Percentiles rank a stretch among this genome's conserved stretches.
These are phyloP conservation scores for Calendula officinalis DNA, from an alignment of 129 eudicot genomes.

Conservation along the genomic window DNA sequence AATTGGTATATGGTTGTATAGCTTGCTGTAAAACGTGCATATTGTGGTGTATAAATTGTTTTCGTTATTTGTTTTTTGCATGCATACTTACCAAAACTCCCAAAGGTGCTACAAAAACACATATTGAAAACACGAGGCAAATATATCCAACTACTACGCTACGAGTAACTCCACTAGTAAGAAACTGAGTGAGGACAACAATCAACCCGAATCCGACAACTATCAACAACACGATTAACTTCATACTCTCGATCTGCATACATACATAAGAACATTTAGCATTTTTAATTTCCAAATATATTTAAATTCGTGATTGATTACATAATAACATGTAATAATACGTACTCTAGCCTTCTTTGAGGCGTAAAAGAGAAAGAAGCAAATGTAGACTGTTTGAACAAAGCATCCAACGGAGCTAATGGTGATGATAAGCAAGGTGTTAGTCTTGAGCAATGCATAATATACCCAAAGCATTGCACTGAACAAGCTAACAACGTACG, in stretches of 20 bases:
- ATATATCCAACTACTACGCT: slow-evolving; percentile 37
- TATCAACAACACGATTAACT: slow-evolving; percentile 35
- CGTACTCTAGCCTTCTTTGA: slow-evolving; percentile 43
- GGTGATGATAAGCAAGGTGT: slow-evolving; percentile 41
- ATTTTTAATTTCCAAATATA: not conserved
- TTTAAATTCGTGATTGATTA: not conserved
- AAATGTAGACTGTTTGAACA: slow-evolving; percentile 34
- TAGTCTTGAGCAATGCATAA: slow-evolving; percentile 35
- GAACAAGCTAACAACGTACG: slow-evolving; percentile 56
- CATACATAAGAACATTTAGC: slow-evolving; percentile 1
- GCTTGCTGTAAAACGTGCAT: no score
- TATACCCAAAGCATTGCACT: slow-evolving; percentile 50
- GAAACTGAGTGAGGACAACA: slow-evolving; percentile 22
- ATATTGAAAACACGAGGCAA: slow-evolving; percentile 47
- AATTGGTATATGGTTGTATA: no score
- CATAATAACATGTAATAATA: not conserved
- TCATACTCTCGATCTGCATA: slow-evolving; percentile 44
- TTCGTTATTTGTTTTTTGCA: not conserved
- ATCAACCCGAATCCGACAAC: slow-evolving; percentile 22
- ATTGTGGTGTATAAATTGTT: no score
- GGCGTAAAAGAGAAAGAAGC: slow-evolving; percentile 40
- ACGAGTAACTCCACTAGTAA: slow-evolving; percentile 18
- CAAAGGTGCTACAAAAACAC: slow-evolving; percentile 66
- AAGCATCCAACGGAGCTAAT: slow-evolving; percentile 47
- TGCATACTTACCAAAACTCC: slow-evolving; percentile 52